phyloP scores from a whole-genome alignment of 805 yeast species.

The Spathaspora boniae region DNA sequence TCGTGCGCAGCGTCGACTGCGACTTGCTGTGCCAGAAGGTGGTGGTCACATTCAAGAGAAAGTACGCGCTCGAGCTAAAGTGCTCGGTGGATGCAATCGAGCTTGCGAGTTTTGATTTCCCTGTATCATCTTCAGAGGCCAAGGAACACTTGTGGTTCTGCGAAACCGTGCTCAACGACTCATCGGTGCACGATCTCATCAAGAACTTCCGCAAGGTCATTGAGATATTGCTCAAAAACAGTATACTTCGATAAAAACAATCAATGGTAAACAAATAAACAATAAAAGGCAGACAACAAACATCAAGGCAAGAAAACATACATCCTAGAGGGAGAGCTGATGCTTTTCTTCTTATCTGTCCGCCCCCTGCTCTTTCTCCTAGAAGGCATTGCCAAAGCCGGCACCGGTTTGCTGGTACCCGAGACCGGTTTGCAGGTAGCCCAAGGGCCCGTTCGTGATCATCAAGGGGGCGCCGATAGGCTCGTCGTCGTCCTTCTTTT shows the following conservation, averaged over 20 bases:
- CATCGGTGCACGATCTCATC: slow-evolving; percentile 13
- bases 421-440: slow-evolving; percentile 39
- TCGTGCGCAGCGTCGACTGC: slow-evolving; percentile 11
- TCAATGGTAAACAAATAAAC: not conserved
- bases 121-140: too few relatives aligned
- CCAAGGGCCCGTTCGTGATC: slow-evolving; percentile 67
- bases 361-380: slow-evolving; percentile 4
- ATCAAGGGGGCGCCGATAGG: slow-evolving; percentile 66
- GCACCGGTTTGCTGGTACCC: slow-evolving; percentile 71
- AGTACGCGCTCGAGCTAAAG: slow-evolving; percentile 16
- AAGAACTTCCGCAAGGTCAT: slow-evolving; percentile 16
- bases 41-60: slow-evolving; percentile 5
- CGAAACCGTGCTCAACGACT: slow-evolving; percentile 14
- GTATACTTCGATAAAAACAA: slow-evolving; percentile 1
- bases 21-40: slow-evolving; percentile 27
- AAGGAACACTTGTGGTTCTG: slow-evolving; percentile 8
- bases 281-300: slow-evolving; percentile 4
- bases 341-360: not conserved
- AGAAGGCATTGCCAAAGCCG: slow-evolving; percentile 59
- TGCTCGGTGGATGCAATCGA: slow-evolving; percentile 20
- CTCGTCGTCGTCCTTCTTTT: slow-evolving; percentile 41
- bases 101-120: slow-evolving; percentile 8
- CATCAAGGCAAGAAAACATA: slow-evolving; percentile 1
- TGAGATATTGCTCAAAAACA: slow-evolving; percentile 2
- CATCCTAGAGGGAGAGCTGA: too few relatives aligned